Conservation (phyloP, 176 grass and related monocot genomes). For the Elymus sibiricus region DNA sequence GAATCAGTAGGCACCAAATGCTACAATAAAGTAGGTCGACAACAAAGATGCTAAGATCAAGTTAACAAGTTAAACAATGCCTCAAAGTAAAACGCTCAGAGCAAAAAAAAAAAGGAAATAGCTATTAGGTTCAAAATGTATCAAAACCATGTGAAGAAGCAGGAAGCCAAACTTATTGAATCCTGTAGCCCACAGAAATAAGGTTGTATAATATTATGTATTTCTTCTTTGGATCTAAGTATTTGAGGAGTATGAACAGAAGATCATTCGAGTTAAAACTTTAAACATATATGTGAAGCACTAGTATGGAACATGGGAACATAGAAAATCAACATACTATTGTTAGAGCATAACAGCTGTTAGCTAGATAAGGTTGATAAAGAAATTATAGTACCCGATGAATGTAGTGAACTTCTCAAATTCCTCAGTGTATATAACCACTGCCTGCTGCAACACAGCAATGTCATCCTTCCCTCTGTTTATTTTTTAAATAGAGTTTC, state of each 20-base stretch:
- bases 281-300: not conserved
- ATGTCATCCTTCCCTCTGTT: conserved; percentile 66
- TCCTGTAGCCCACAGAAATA: not conserved
- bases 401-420: conserved; percentile 76
- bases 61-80: not conserved
- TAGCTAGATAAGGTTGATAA: not conserved
- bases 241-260: not conserved
- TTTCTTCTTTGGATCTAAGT: conserved; percentile 9
- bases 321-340: not conserved
- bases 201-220: not conserved
- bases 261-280: not conserved
- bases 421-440: conserved; percentile 60
- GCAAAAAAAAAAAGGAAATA: not conserved
- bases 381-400: conserved; percentile 59
- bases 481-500: conserved; percentile 25
- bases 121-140: not conserved
- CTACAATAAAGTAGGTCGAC: not conserved
- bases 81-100: not conserved
- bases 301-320: conserved; percentile 2
- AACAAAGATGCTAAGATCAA: not conserved
- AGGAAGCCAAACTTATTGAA: not conserved
- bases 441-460: conserved; percentile 65
- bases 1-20: not conserved
- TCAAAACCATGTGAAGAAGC: not conserved
- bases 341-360: not conserved